A percentile compares a stretch with the other conserved stretches of the same genome.
Conservation (phyloP, 257 asterid species). For the Nicotiana otophora region DNA sequence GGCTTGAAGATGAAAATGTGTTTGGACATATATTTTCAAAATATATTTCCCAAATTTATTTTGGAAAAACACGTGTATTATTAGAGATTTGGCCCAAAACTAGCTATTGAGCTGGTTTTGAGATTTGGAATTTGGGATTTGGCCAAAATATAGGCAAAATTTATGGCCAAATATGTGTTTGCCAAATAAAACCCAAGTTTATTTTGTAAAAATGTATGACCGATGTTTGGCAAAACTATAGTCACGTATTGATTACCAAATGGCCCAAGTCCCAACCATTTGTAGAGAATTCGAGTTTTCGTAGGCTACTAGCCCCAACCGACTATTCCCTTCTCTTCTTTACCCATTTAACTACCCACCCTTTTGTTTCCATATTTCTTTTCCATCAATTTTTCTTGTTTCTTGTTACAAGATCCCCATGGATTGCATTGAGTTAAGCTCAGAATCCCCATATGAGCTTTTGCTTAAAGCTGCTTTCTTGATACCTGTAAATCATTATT, state of each 20-base stretch:
- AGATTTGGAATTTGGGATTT: no score
- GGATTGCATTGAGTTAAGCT: constrained; percentile 27
- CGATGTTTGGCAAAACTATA: not conserved
- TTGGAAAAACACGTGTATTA: no score
- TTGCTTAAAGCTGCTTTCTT: constrained; percentile 38
- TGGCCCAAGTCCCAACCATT: not conserved
- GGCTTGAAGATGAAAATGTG: no score
- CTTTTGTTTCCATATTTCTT: not conserved
- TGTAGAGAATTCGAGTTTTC: not conserved
- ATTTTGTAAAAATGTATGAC: no score
- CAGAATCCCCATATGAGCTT: constrained; percentile 44
- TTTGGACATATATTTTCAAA: no score
- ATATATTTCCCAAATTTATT: no score
- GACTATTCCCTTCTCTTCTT: not conserved
- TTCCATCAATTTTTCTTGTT: not conserved
- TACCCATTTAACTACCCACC: not conserved
- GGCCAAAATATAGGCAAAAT: no score
- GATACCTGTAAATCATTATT: constrained; percentile 52
- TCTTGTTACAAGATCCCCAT: constrained; percentile 10
- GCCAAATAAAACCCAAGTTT: no score
- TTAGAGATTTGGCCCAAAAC: no score
- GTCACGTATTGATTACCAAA: not conserved
- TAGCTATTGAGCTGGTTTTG: no score
- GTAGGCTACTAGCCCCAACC: not conserved
- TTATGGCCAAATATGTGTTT: no score